These are phyloP conservation scores for Pleurotus sapidus DNA, from an alignment of 768 basidiomycete species.

Conservation along the genomic window DNA sequence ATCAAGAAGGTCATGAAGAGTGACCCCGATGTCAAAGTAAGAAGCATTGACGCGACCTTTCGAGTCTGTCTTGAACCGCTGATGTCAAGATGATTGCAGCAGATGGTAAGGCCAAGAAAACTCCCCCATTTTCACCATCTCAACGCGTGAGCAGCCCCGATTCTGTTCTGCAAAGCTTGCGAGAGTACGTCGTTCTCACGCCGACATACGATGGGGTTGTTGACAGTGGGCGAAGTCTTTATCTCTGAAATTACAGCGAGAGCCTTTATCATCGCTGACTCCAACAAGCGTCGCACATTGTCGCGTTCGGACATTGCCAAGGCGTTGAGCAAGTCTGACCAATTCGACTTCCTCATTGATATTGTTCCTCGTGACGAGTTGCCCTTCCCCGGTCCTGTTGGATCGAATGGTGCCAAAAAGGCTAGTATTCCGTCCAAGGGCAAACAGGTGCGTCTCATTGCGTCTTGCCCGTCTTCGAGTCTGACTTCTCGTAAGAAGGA, in stretches of 20 bases:
- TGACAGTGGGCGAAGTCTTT: constrained; percentile 59
- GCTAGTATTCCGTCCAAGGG: neutral
- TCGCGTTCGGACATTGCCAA: constrained; percentile 93
- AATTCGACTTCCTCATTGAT: constrained; percentile 97
- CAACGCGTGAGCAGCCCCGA: constrained; percentile 59
- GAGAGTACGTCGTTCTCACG: constrained; percentile 67
- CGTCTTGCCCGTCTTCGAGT: neutral
- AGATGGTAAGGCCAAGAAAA: constrained; percentile 57
- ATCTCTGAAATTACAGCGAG: constrained; percentile 96
- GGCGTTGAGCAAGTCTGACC: constrained; percentile 89
- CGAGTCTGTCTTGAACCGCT: constrained; percentile 7
- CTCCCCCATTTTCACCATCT: constrained; percentile 11
- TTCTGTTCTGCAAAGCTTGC: constrained; percentile 96
- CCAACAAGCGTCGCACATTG: constrained; percentile 93
- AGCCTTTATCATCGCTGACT: constrained; percentile 93
- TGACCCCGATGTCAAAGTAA: constrained; percentile 93
- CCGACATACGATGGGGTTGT: neutral
- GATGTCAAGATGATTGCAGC: constrained; percentile 89
- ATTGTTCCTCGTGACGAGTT: constrained; percentile 87
- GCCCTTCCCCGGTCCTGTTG: constrained; percentile 23
- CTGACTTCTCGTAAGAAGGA: neutral
- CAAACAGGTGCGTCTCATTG: neutral
- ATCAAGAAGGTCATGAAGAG: constrained; percentile 99
- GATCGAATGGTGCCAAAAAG: constrained; percentile 1
- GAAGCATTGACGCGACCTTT: constrained; percentile 17